These are phyloP conservation scores for Linum tenue DNA, from an alignment of 345 rosid species.

Conservation along the genomic window DNA sequence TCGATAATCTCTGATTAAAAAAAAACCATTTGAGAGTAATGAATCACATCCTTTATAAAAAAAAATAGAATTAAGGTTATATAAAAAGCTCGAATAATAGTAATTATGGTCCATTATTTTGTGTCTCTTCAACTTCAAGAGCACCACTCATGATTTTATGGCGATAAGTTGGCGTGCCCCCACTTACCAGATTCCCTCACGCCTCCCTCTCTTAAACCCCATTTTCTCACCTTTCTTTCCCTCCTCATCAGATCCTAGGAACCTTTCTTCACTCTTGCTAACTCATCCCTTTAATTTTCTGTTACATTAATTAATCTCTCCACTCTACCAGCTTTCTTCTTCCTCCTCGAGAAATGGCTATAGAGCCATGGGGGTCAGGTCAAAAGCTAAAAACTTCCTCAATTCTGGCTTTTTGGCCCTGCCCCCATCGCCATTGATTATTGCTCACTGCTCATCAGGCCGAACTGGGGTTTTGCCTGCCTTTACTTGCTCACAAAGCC, in stretches of 20 bases:
- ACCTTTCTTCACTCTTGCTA: background rate
- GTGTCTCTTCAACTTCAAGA: too few relatives aligned
- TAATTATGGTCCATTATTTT: too few relatives aligned
- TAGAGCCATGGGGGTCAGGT: constrained; percentile 7
- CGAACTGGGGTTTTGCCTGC: constrained; percentile 7
- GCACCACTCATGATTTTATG: constrained; percentile 33
- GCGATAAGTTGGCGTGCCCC: constrained; percentile 58
- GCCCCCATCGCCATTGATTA: background rate
- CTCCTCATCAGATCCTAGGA: constrained; percentile 38
- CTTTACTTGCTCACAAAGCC: background rate
- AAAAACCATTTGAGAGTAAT: too few relatives aligned
- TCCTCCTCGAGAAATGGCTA: background rate
- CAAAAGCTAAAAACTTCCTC: constrained; percentile 18
- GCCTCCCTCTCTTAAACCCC: constrained; percentile 26
- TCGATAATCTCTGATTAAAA: too few relatives aligned
- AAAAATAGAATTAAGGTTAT: too few relatives aligned
- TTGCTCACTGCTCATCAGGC: background rate
- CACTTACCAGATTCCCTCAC: constrained; percentile 41
- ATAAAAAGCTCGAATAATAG: too few relatives aligned
- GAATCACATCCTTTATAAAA: too few relatives aligned
- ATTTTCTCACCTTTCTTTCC: constrained; percentile 7
- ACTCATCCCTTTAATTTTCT: constrained; percentile 2
- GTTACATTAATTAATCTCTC: background rate
- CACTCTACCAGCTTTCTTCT: background rate
- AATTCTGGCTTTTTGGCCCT: constrained; percentile 5